Percentiles rank a stretch among this genome's conserved stretches.
phyloP scores from a whole-genome alignment of 2,329 filamentous ascomycete species.

The Bisporella sp. region DNA sequence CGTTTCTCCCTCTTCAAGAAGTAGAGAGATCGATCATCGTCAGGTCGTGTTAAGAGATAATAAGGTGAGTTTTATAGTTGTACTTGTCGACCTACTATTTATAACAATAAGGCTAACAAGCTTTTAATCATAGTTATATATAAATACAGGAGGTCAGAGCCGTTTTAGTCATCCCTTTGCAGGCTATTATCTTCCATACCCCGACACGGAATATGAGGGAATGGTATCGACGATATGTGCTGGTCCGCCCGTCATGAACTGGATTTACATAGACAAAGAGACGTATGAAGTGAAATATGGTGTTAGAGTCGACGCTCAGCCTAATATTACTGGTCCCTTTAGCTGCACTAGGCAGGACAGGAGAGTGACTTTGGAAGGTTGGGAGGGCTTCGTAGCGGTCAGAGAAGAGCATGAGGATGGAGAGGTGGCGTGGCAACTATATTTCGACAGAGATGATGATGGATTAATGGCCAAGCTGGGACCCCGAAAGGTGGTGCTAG shows the following conservation, averaged over 20 bases:
- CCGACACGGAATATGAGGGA: constrained; percentile 37
- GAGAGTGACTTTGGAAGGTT: constrained; percentile 50
- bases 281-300: constrained; percentile 55
- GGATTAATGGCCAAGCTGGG: constrained; percentile 37
- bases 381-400: constrained; percentile 57
- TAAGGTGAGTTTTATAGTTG: too few relatives aligned
- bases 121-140: constrained; percentile 32
- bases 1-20: too few relatives aligned
- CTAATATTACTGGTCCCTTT: constrained; percentile 71
- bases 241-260: constrained; percentile 56
- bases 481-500: constrained; percentile 42
- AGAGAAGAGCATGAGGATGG: constrained; percentile 34
- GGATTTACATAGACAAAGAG: constrained; percentile 55
- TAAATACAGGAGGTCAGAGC: constrained; percentile 36
- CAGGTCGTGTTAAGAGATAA: too few relatives aligned
- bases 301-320: constrained; percentile 63
- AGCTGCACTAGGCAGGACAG: constrained; percentile 46
- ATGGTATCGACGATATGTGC: constrained; percentile 43
- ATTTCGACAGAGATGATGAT: constrained; percentile 43
- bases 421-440: constrained; percentile 40
- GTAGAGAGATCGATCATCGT: too few relatives aligned
- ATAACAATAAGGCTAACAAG: neutral
- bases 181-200: constrained; percentile 51
- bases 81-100: too few relatives aligned
- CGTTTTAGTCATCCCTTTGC: constrained; percentile 43